A percentile compares a stretch with the other conserved stretches of the same genome.
phyloP scores from a whole-genome alignment of 1,139 yeast genomes.

The Blastobotrys apis region DNA sequence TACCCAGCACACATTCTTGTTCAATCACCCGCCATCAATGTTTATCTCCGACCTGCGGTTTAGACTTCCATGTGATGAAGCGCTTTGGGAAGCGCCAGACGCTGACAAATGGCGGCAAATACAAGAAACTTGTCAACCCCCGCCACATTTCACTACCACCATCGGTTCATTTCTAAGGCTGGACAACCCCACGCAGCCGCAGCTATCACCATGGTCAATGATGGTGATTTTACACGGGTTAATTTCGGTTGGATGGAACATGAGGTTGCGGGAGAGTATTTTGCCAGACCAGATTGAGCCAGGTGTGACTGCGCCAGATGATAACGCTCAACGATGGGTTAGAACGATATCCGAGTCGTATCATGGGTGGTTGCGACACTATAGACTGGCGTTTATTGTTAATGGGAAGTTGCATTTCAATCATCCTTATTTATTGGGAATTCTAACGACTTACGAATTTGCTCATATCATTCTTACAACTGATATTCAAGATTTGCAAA shows the following conservation, averaged over 20 bases:
- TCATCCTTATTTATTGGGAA: conserved; percentile 29
- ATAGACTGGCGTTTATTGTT: conserved; percentile 24
- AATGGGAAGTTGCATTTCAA: conserved; percentile 24
- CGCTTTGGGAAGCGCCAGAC: conserved; percentile 27
- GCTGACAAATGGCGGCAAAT: conserved; percentile 21
- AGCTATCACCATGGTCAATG: conserved; percentile 29
- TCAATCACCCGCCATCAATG: conserved; percentile 28
- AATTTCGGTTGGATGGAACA: conserved; percentile 28
- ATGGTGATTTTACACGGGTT: conserved; percentile 28
- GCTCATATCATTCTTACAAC: conserved; percentile 26
- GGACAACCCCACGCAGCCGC: conserved; percentile 19
- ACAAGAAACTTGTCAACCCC: conserved; percentile 18
- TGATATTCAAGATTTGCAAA: conserved; percentile 20
- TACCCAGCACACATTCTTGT: conserved; percentile 27
- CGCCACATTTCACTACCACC: conserved; percentile 24
- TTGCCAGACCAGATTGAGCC: conserved; percentile 18
- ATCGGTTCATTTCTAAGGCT: conserved; percentile 23
- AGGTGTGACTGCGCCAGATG: not conserved
- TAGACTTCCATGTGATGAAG: conserved; percentile 27
- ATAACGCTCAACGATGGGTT: conserved; percentile 16
- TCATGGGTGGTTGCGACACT: conserved; percentile 26
- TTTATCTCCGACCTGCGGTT: conserved; percentile 26
- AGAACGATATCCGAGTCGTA: conserved; percentile 25
- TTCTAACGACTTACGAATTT: conserved; percentile 27
- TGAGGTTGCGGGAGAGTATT: conserved; percentile 23